Percentiles rank a stretch among this genome's conserved stretches.
Evolutionary conservation across 208 protist genomes (phyloP).

Genomic region (Perkinsela sp.): DNA sequence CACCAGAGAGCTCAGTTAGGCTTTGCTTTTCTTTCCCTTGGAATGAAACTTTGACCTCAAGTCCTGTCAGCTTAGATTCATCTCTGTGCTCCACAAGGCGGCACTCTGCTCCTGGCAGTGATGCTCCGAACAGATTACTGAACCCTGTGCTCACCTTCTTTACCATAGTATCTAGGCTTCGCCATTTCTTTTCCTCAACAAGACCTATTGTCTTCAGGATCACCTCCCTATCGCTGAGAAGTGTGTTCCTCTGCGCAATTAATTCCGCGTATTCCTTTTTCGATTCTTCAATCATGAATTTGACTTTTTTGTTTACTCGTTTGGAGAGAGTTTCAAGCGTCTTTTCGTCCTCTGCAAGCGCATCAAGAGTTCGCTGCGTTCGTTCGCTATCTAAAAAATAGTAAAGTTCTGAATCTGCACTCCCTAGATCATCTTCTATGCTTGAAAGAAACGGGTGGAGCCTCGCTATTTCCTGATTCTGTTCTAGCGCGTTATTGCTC

Average conservation of each 20-base stretch:
- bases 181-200: conserved; percentile 91
- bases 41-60: conserved; percentile 83
- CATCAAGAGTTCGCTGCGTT: conserved; percentile 22
- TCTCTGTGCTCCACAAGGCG: conserved; percentile 55
- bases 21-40: conserved; percentile 86
- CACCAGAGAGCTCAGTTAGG: conserved; percentile 92
- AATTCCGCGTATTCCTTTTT: conserved; percentile 87
- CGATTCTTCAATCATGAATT: conserved; percentile 72
- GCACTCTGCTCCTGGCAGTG: conserved; percentile 79
- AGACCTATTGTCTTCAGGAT: conserved; percentile 80
- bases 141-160: conserved; percentile 81
- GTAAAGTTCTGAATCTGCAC: conserved; percentile 12
- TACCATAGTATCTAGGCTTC: conserved; percentile 78
- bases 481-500: conserved; percentile 16
- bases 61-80: conserved; percentile 44
- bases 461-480: conserved; percentile 9
- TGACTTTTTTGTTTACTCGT: conserved; percentile 69
- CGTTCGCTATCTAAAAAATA: conserved; percentile 26
- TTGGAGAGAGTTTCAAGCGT: conserved; percentile 28
- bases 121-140: conserved; percentile 83
- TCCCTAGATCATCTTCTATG: conserved; percentile 15
- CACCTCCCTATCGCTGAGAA: conserved; percentile 79
- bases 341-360: conserved; percentile 35
- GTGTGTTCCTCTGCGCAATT: conserved; percentile 59
- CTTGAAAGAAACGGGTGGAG: conserved; percentile 13